These are phyloP conservation scores for Ophiostoma sp. DNA, from an alignment of 2,329 filamentous ascomycete species.

Conservation along the genomic window DNA sequence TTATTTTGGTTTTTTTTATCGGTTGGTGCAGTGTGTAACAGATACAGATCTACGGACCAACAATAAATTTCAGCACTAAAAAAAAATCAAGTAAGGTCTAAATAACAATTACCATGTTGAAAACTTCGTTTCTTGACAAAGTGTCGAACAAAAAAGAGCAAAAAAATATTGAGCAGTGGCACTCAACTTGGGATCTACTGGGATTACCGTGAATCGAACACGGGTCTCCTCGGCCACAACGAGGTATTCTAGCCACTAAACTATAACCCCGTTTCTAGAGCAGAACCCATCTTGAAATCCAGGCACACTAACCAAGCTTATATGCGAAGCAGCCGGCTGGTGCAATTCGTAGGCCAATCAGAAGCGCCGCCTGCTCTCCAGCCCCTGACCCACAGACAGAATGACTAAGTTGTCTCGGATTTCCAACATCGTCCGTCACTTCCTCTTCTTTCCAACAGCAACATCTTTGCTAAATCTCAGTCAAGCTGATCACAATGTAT, in stretches of 20 bases:
- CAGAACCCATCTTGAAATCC: slow-evolving; percentile 3
- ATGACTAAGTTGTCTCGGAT: background rate
- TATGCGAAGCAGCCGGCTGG: background rate
- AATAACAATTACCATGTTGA: background rate
- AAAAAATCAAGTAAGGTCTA: background rate
- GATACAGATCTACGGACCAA: background rate
- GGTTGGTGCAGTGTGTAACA: background rate
- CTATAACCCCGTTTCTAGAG: slow-evolving; percentile 30
- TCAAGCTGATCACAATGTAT: background rate
- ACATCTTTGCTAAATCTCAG: background rate
- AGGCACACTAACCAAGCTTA: background rate
- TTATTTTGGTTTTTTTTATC: no score
- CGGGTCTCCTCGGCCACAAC: slow-evolving; percentile 32
- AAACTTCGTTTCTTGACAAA: background rate
- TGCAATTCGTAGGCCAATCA: background rate
- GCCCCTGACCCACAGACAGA: background rate
- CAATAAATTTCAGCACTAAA: background rate
- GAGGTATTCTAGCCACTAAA: slow-evolving; percentile 32
- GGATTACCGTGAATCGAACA: slow-evolving; percentile 33
- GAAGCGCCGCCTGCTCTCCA: background rate
- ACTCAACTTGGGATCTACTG: slow-evolving; percentile 20
- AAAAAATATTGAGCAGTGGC: slow-evolving; percentile 20
- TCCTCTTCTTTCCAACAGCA: background rate
- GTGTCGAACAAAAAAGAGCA: background rate
- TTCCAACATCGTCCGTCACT: background rate